phyloP scores from a whole-genome alignment of 1,284 basidiomycete genomes.

The Irpex sp. region DNA sequence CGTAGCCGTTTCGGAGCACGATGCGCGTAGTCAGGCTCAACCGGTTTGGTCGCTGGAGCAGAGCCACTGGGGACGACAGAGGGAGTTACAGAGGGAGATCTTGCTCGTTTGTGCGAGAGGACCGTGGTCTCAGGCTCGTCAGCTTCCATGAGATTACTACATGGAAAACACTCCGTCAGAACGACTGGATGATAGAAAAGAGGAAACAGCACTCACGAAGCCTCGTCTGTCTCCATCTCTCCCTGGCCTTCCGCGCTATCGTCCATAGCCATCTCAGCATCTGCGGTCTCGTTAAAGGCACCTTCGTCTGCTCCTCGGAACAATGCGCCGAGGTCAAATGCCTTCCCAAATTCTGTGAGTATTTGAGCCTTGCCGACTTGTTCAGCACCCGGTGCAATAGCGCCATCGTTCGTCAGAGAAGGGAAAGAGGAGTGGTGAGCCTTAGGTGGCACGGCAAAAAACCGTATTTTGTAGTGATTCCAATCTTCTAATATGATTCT shows the following conservation, averaged over 20 bases:
- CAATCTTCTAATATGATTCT: slow-evolving; percentile 89
- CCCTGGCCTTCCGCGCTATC: slow-evolving; percentile 25
- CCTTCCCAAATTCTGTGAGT: slow-evolving; percentile 57
- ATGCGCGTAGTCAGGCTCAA: slow-evolving; percentile 11
- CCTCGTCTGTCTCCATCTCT: slow-evolving; percentile 46
- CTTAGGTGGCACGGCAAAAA: slow-evolving; percentile 77
- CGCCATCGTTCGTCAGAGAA: slow-evolving; percentile 38
- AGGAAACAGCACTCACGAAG: slow-evolving; percentile 34
- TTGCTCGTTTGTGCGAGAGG: slow-evolving; percentile 10
- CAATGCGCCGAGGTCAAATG: slow-evolving; percentile 67
- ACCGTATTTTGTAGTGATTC: slow-evolving; percentile 96
- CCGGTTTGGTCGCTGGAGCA: neutral
- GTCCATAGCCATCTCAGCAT: slow-evolving; percentile 34
- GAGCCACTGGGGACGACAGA: neutral
- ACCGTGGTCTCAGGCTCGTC: slow-evolving; percentile 2
- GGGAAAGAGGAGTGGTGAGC: slow-evolving; percentile 75
- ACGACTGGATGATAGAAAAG: neutral
- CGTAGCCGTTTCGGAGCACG: slow-evolving; percentile 61
- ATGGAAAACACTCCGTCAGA: neutral
- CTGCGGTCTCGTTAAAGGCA: slow-evolving; percentile 44
- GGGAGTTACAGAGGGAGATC: slow-evolving; percentile 11
- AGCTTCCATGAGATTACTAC: slow-evolving; percentile 2
- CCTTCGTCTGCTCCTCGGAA: slow-evolving; percentile 75
- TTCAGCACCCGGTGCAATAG: slow-evolving; percentile 66
- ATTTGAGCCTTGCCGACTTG: slow-evolving; percentile 74